A percentile compares a stretch with the other conserved stretches of the same genome.
These are phyloP conservation scores for Solanum tarijense DNA, from an alignment of 257 asterid species.

Conservation along the genomic window DNA sequence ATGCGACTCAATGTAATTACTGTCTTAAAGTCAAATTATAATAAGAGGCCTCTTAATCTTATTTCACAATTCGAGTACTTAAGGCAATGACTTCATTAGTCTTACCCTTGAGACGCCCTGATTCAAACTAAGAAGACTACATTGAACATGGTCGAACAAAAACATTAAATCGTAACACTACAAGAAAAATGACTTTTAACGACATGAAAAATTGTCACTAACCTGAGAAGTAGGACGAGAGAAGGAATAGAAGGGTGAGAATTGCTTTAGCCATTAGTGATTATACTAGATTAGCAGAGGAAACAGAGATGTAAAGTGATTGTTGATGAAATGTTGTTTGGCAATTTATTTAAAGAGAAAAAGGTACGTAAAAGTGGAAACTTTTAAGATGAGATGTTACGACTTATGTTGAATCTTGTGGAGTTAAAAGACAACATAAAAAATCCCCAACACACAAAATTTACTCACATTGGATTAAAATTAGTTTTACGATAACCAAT, in stretches of 20 bases:
- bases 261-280: conserved; percentile 25
- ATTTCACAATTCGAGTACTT: no score
- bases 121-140: not conserved
- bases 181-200: not conserved
- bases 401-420: no score
- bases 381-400: no score
- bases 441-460: not conserved
- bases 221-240: conserved; percentile 25
- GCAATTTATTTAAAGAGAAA: not conserved
- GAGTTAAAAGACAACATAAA: not conserved
- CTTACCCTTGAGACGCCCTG: not conserved
- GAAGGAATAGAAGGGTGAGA: conserved; percentile 4
- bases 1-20: not conserved
- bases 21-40: not conserved
- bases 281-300: not conserved
- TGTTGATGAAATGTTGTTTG: not conserved
- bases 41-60: not conserved
- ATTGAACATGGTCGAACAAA: not conserved
- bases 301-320: not conserved
- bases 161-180: not conserved
- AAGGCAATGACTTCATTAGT: no score
- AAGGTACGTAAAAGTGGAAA: not conserved
- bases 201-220: not conserved
- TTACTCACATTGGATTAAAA: no score
- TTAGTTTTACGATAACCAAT: accelerated